Base-by-base conservation (phyloP, 2,329 filamentous ascomycete genomes). In the Neofusicoccum sp. region DNA sequence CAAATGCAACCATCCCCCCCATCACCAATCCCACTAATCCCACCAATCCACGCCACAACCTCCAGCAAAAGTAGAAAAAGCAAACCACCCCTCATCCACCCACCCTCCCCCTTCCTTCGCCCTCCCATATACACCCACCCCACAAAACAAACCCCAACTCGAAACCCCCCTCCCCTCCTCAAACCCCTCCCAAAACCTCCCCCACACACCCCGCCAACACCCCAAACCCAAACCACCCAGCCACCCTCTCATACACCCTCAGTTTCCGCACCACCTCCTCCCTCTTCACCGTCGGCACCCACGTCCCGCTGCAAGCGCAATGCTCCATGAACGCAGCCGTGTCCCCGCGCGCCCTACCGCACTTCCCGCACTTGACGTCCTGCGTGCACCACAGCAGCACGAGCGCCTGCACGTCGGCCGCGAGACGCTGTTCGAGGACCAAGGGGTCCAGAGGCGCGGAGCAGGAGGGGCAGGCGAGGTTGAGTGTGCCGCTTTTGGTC, bases 301-400 rank as follows among this genome's bases (percentile, higher is more conserved):
- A 99, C 62, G 84, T 84, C 3, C 95, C 95, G 63, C 90, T 91
- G 79, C 95, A 99, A 9, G 88, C 89, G 76, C 96, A 99, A 75
- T 98, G 93, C 74, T 97, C 93, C 87, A 95, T 92, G 68, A 98
- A 96, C 70, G 97, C 93, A 72, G 36, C 38, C 96, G 40, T 47
- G 28, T 61, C 98, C 41, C 90, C 82, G 70, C 91, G 81, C 40
- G 96, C 75, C 3, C 77, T 69, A 43, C 74, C 75, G 68, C 85
- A 87, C 67, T 91, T 91, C 33, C 83, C 85, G 73, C 95, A 99
- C 76, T 91, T 91, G 61, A 98, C 76, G 73, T 99, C 95, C 77
- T 98, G 93, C 34, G 88, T 90, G 64, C 86, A 83, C 93, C 96
- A 99, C 68, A 89, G 86, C 28, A 91, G 83, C 6, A 91, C 80